Evolutionary conservation across 2,329 filamentous ascomycete genomes (phyloP).

Genomic region (Xylariaceae sp.): DNA sequence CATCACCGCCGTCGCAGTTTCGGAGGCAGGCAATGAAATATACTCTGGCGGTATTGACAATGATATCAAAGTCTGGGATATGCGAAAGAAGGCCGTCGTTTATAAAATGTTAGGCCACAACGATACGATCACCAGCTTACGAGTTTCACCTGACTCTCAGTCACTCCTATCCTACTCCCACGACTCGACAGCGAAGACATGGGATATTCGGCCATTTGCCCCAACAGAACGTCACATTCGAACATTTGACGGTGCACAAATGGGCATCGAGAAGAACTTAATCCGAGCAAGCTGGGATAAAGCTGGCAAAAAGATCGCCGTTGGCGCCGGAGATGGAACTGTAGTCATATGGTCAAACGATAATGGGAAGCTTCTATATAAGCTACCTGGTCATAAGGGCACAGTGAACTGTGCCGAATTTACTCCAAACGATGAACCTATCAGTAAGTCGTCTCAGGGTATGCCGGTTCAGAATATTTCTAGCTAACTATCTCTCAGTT

Average conservation of each 20-base stretch:
- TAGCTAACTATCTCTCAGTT: constrained; percentile 58
- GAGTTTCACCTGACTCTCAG: constrained; percentile 92
- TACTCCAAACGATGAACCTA: constrained; percentile 81
- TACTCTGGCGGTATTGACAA: constrained; percentile 97
- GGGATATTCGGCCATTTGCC: constrained; percentile 96
- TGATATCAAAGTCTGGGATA: constrained; percentile 95
- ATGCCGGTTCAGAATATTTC: not conserved
- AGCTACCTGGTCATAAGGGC: constrained; percentile 93
- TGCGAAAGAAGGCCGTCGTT: constrained; percentile 86
- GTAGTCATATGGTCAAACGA: constrained; percentile 90
- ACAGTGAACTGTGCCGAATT: constrained; percentile 96
- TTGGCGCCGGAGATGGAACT: constrained; percentile 88
- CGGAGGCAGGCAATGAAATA: constrained; percentile 93
- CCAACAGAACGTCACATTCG: constrained; percentile 83
- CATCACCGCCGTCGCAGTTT: constrained; percentile 88
- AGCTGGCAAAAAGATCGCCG: constrained; percentile 84
- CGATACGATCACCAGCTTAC: constrained; percentile 89
- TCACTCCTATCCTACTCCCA: constrained; percentile 90
- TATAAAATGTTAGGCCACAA: constrained; percentile 90
- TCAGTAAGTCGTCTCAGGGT: constrained; percentile 68
- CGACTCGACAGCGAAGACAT: constrained; percentile 91
- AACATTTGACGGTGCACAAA: constrained; percentile 90
- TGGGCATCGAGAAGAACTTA: constrained; percentile 89
- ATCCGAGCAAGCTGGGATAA: constrained; percentile 89
- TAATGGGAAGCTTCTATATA: constrained; percentile 90